phyloP scores from a whole-genome alignment of 306 rosid species.

The Arachis stenosperma region DNA sequence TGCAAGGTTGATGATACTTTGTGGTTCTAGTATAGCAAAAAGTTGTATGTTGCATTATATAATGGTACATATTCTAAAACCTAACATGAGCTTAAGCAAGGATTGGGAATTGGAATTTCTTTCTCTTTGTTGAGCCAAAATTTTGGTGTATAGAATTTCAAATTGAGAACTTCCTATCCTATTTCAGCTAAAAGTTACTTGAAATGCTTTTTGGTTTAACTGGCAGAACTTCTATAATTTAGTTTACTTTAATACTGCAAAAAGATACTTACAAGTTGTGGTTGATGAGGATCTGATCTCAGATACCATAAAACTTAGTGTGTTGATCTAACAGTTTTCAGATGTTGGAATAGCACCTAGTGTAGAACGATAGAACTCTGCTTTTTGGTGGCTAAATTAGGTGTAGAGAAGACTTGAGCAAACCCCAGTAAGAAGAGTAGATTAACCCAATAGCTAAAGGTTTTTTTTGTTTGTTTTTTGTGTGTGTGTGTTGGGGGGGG shows the following conservation, averaged over 20 bases:
- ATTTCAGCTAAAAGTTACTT: slow-evolving; percentile 12
- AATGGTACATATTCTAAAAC: slow-evolving; percentile 28
- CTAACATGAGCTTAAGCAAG: not conserved
- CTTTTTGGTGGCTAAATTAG: not conserved
- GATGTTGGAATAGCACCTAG: not conserved
- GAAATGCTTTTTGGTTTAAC: not conserved
- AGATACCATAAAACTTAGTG: not conserved
- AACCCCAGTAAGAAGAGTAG: not conserved
- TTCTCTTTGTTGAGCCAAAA: slow-evolving; percentile 1
- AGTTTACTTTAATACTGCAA: not conserved
- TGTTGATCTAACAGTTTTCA: not conserved
- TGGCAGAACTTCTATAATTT: not conserved
- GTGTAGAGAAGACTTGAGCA: not conserved
- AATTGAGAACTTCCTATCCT: not conserved
- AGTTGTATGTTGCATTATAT: slow-evolving; percentile 9
- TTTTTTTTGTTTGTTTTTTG: too few relatives aligned
- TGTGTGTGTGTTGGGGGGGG: too few relatives aligned
- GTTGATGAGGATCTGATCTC: slow-evolving; percentile 15
- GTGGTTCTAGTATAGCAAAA: slow-evolving; percentile 9
- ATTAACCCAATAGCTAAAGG: not conserved
- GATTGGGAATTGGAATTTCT: not conserved
- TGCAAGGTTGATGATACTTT: not conserved
- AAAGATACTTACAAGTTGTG: slow-evolving; percentile 6
- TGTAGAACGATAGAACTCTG: not conserved
- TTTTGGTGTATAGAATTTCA: not conserved